These are phyloP conservation scores for Candida ficus DNA, from an alignment of 805 yeast genomes.

Conservation along the genomic window DNA sequence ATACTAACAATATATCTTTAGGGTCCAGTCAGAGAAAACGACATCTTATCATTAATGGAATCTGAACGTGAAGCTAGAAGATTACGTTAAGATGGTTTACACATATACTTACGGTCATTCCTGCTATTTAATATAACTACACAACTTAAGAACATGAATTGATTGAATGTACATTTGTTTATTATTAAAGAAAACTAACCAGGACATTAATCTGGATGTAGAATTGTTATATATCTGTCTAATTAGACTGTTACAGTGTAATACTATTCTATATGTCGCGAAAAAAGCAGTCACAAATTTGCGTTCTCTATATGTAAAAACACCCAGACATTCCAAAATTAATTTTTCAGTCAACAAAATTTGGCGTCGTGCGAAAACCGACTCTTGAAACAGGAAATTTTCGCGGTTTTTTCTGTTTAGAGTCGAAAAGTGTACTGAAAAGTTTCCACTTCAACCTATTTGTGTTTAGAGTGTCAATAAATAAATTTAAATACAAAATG, in stretches of 20 bases:
- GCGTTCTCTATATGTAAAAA: background rate
- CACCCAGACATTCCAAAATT: conserved; percentile 4
- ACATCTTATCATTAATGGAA: conserved; percentile 98
- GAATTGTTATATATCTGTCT: too few relatives aligned
- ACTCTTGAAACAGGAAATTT: background rate
- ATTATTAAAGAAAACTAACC: conserved; percentile 9
- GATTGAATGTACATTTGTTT: conserved; percentile 27
- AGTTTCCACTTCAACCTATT: too few relatives aligned
- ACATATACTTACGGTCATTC: conserved; percentile 17
- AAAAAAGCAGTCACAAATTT: conserved; percentile 14
- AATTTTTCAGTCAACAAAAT: too few relatives aligned
- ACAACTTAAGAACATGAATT: conserved; percentile 15
- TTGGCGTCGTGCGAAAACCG: background rate
- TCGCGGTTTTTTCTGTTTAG: background rate
- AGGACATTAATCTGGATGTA: background rate
- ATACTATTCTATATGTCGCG: too few relatives aligned
- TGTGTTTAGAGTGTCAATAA: too few relatives aligned
- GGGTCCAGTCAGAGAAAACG: conserved; percentile 97
- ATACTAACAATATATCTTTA: conserved; percentile 12
- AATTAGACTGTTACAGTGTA: too few relatives aligned
- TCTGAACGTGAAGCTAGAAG: conserved; percentile 99
- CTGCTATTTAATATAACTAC: conserved; percentile 14
- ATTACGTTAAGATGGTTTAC: conserved; percentile 55
- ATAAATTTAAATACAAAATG: conserved; percentile 46
- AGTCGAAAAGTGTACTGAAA: background rate